Conservation (phyloP, 768 basidiomycete species). For the Filobasidium floriforme region DNA sequence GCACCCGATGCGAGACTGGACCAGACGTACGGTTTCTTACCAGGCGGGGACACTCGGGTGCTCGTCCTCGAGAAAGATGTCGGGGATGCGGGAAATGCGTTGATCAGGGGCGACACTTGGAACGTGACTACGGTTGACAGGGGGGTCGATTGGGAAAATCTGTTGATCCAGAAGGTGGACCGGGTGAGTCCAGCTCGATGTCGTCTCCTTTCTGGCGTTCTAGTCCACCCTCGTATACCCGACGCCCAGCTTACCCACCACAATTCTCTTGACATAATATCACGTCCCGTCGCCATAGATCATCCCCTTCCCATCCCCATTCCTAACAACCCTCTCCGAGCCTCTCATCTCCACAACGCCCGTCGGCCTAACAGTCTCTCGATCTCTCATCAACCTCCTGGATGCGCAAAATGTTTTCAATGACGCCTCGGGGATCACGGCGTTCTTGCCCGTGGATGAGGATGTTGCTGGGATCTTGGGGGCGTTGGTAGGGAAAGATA, state of each 20-base stretch:
- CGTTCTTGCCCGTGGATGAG: background rate
- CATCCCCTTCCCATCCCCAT: slow-evolving; percentile 20
- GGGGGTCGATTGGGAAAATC: slow-evolving; percentile 22
- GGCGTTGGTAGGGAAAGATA: background rate
- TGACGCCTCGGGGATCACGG: slow-evolving; percentile 5
- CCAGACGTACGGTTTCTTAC: background rate
- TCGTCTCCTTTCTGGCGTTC: background rate
- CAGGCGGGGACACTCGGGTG: background rate
- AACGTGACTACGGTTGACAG: slow-evolving; percentile 25
- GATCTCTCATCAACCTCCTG: slow-evolving; percentile 15
- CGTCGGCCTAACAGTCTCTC: slow-evolving; percentile 15
- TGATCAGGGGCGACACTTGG: slow-evolving; percentile 31
- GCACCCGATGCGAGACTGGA: background rate
- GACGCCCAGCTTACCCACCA: too few species aligned
- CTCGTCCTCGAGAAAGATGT: background rate
- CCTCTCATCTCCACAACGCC: slow-evolving; percentile 20
- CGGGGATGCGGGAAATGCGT: slow-evolving; percentile 1
- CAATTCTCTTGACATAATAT: too few species aligned
- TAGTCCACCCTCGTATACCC: too few species aligned
- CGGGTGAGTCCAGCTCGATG: slow-evolving; percentile 18
- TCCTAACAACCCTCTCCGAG: slow-evolving; percentile 22
- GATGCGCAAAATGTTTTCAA: slow-evolving; percentile 16
- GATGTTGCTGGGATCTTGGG: background rate
- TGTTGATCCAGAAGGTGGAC: slow-evolving; percentile 30
- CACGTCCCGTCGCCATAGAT: slow-evolving; percentile 6